Evolutionary conservation across 306 rosid genomes (phyloP), one percentile per base, ranked within the genome.

Genomic region (Cucurbita argyrosperma): DNA sequence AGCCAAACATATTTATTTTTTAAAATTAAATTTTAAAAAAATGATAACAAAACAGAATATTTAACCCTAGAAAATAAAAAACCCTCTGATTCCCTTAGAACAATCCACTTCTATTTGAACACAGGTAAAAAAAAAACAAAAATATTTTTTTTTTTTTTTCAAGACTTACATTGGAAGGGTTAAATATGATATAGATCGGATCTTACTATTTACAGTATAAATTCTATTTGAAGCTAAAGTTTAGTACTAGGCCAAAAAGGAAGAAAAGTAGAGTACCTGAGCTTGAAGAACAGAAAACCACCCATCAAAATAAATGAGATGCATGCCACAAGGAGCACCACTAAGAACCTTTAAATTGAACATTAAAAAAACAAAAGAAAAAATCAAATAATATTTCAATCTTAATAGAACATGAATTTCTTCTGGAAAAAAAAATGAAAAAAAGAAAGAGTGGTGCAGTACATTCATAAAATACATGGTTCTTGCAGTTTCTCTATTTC

Each of bases 271-370:
- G 79, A 79, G 84, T 87, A 94, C 99, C 99, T 88, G 74, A 91
- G 70, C 85, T 76, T 89, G 90, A 83, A 91, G 88, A 94, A 91
- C 74, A 91, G 76, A 65, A 91, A 77, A 75, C 99, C 99, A 69
- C 99, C 97, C 16, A 94, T 74, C 73, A 83, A 0, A 81, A 94
- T 92, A 79, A 94, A 91, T 51, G 99, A 89, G 81, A 82, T 76
- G 88, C 99, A 94, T 30, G 89, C 89, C 74, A 81, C 75, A 57
- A 94, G 85, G 78, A 94, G 97, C 82, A 82, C 97, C 74, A 89
- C 56, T 63, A 94, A 82, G 83, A 94, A 87, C 91, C 99, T 94
- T 60, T 13, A 60, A 60, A 85, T 74, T 35, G 26, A 81, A 60
- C 45, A 40, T 40, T 39, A 75, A 71, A 66, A 26, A 60, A 3